Conservation (phyloP, 495 filamentous ascomycete genomes). For the Letharia columbiana region DNA sequence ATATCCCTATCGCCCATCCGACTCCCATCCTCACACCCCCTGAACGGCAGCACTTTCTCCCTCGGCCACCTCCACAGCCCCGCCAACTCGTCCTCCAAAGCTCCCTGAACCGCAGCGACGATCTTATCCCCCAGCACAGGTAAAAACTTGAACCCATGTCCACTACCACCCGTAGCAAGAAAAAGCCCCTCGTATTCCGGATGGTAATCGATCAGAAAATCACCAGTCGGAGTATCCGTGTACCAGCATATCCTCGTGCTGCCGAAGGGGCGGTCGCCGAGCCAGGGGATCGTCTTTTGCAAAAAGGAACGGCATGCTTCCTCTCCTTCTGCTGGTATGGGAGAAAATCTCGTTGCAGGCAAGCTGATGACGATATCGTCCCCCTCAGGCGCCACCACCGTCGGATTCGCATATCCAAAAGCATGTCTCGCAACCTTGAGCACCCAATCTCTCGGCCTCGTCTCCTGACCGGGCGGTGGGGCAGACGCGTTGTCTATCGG, state of each 20-base stretch:
- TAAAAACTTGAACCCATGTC: constrained; percentile 85
- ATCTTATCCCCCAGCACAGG: constrained; percentile 76
- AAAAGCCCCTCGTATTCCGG: constrained; percentile 60
- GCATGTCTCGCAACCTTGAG: constrained; percentile 79
- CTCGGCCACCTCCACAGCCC: constrained; percentile 63
- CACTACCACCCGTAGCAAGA: constrained; percentile 75
- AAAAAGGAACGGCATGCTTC: constrained; percentile 52
- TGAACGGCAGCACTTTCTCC: constrained; percentile 29
- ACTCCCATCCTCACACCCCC: constrained; percentile 44
- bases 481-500: constrained; percentile 33
- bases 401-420: constrained; percentile 72
- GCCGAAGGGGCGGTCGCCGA: constrained; percentile 56
- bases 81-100: constrained; percentile 47
- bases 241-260: constrained; percentile 84
- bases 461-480: not conserved
- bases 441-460: constrained; percentile 31
- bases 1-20: constrained; percentile 50
- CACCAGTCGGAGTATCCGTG: constrained; percentile 68
- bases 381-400: constrained; percentile 33
- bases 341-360: constrained; percentile 10
- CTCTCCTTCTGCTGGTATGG: constrained; percentile 15
- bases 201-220: constrained; percentile 76
- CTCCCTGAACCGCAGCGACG: constrained; percentile 55
- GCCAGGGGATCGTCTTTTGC: constrained; percentile 50
- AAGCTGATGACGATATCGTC: constrained; percentile 8